Evolutionary conservation across 2,329 filamentous ascomycete genomes (phyloP).

Genomic region (Blastomyces emzantsi): DNA sequence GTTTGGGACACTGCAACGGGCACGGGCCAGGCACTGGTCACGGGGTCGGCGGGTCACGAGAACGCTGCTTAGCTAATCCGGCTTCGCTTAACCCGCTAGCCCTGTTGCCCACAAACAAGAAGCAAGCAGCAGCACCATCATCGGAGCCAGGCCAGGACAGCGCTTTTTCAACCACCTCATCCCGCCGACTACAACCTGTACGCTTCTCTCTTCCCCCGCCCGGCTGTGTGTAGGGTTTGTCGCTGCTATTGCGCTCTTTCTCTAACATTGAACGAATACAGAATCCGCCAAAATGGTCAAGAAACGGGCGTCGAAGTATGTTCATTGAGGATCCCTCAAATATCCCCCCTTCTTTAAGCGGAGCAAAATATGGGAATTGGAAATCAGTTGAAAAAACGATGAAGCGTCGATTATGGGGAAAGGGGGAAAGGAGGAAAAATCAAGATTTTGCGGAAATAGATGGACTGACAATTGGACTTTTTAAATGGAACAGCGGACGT

Average conservation of each 20-base stretch:
- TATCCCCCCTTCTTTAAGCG: neutral
- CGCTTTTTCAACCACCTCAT: constrained; percentile 6
- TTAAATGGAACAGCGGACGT: constrained; percentile 59
- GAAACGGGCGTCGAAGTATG: constrained; percentile 67
- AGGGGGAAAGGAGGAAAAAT: neutral
- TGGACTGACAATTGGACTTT: constrained; percentile 10
- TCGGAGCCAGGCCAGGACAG: constrained; percentile 4
- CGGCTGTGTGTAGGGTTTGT: neutral
- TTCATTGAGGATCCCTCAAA: constrained; percentile 20
- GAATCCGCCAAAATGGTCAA: constrained; percentile 58
- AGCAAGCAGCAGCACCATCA: neutral
- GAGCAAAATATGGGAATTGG: neutral
- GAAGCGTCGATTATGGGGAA: neutral
- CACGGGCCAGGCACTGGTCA: neutral
- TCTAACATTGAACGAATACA: constrained; percentile 11
- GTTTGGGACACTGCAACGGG: neutral
- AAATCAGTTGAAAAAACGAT: neutral
- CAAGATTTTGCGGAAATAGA: neutral
- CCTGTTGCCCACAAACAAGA: constrained; percentile 10
- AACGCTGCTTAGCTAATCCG: neutral
- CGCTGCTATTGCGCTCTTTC: neutral
- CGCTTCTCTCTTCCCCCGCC: neutral
- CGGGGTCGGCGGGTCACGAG: too few relatives aligned
- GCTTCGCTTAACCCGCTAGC: constrained; percentile 8
- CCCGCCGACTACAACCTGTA: constrained; percentile 9